Conservation (phyloP, 495 filamentous ascomycete species). For the Podospora sp. region DNA sequence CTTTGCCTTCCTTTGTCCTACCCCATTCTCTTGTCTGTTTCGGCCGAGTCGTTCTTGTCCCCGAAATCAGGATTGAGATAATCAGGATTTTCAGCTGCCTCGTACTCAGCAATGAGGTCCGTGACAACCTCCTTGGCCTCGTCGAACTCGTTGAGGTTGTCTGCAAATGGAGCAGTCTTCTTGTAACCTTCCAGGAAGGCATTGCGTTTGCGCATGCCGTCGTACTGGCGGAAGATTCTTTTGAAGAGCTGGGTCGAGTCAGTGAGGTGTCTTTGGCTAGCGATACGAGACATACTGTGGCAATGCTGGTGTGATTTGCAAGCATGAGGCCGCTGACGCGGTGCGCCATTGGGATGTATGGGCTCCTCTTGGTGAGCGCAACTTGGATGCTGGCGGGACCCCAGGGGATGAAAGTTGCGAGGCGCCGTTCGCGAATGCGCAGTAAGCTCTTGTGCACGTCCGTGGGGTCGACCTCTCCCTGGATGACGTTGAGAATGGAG, state of each 20-base stretch:
- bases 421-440: slow-evolving; percentile 88
- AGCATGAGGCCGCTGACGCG: slow-evolving; percentile 96
- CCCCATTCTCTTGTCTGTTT: slow-evolving; percentile 48
- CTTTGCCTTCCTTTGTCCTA: neutral
- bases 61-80: slow-evolving; percentile 76
- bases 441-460: slow-evolving; percentile 97
- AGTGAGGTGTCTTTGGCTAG: neutral
- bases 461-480: slow-evolving; percentile 95
- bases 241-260: neutral
- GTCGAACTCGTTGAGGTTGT: slow-evolving; percentile 93
- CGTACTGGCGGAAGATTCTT: slow-evolving; percentile 86
- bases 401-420: slow-evolving; percentile 98
- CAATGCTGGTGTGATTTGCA: slow-evolving; percentile 96
- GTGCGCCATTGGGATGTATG: slow-evolving; percentile 87
- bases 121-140: slow-evolving; percentile 86
- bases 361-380: slow-evolving; percentile 92
- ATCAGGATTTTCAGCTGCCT: slow-evolving; percentile 85
- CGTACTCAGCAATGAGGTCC: slow-evolving; percentile 90
- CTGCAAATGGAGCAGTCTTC: slow-evolving; percentile 86
- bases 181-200: slow-evolving; percentile 96
- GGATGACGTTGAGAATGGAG: slow-evolving; percentile 97
- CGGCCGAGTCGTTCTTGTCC: slow-evolving; percentile 45
- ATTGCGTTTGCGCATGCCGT: slow-evolving; percentile 90
- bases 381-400: slow-evolving; percentile 98
- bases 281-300: slow-evolving; percentile 60